phyloP scores from a whole-genome alignment of 305 asterid species.

The Withania somnifera region DNA sequence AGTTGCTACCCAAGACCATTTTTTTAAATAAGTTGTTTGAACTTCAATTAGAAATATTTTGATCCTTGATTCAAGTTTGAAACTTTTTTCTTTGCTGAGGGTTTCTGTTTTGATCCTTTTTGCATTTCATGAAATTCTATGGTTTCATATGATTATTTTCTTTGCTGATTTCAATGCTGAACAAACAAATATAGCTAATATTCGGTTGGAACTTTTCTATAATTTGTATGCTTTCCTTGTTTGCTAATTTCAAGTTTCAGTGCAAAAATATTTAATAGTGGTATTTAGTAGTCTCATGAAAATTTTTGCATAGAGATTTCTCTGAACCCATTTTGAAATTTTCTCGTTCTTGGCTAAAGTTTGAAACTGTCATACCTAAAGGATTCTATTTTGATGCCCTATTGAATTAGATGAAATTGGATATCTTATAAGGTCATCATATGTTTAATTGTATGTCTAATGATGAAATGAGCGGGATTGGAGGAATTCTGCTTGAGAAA shows the following conservation, averaged over 20 bases:
- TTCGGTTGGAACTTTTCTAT: no score
- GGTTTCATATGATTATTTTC: neutral
- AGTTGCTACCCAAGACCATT: neutral
- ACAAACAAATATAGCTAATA: neutral
- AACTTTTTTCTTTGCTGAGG: neutral
- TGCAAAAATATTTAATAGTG: neutral
- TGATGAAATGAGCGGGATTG: neutral
- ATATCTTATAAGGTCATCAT: neutral
- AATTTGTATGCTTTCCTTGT: neutral
- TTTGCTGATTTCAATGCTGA: neutral
- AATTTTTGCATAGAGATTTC: neutral
- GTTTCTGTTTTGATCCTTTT: neutral
- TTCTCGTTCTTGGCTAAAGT: neutral
- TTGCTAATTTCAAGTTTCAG: neutral
- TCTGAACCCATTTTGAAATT: neutral
- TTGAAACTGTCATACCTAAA: neutral
- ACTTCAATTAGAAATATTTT: neutral
- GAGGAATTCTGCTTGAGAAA: neutral
- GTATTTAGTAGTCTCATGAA: neutral
- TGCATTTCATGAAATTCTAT: neutral
- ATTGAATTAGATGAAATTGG: neutral
- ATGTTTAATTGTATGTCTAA: neutral
- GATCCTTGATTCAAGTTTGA: neutral
- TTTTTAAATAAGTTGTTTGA: neutral
- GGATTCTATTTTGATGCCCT: neutral